These are phyloP conservation scores for Euclidium syriacum DNA, from an alignment of 345 rosid species.

Conservation along the genomic window DNA sequence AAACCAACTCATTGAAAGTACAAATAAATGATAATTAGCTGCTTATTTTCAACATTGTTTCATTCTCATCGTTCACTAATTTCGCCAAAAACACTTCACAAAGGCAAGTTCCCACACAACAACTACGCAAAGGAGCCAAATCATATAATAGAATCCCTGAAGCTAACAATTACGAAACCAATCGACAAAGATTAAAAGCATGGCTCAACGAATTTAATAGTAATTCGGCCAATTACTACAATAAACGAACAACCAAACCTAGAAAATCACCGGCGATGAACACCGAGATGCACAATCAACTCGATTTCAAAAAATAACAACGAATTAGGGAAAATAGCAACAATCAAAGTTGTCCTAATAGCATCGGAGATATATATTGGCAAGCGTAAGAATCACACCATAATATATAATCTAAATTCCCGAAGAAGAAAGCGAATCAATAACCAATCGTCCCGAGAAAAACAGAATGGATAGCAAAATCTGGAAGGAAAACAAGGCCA, in stretches of 20 bases:
- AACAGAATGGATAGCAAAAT: constrained; percentile 8
- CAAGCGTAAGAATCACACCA: not conserved
- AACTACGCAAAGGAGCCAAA: not conserved
- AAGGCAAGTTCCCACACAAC: not conserved
- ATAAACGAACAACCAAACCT: not conserved
- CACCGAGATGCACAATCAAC: constrained; percentile 5
- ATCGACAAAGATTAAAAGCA: not conserved
- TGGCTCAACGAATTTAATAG: not conserved
- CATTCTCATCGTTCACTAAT: not conserved
- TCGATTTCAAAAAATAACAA: not conserved
- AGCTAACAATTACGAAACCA: not conserved
- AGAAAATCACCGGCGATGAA: not conserved
- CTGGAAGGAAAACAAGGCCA: not conserved
- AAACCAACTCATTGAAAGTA: not conserved
- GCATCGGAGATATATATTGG: not conserved
- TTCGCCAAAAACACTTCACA: not conserved
- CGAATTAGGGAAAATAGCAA: not conserved
- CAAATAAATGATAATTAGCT: not conserved
- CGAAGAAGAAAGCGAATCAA: constrained; percentile 5
- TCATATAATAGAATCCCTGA: not conserved
- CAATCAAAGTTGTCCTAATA: not conserved
- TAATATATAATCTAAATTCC: not conserved
- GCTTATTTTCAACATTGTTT: not conserved
- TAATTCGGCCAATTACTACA: not conserved
- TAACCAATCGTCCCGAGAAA: not conserved